phyloP scores from a whole-genome alignment of 345 rosid genomes.

The Populus pruinosa region DNA sequence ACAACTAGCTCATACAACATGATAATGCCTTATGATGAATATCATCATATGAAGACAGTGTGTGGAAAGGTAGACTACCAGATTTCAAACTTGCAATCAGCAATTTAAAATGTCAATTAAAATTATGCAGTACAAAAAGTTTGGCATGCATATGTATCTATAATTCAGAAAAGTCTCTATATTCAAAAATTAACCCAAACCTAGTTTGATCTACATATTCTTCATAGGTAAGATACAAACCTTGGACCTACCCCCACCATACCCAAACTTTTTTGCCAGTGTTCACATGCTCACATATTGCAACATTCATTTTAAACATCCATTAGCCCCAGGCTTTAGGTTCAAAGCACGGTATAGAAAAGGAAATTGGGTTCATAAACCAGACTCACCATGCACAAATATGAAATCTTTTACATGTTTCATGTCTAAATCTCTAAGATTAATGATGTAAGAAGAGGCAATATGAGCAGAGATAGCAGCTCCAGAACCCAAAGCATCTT shows the following conservation, averaged over 20 bases:
- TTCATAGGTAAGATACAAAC: neutral
- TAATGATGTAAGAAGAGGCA: constrained; percentile 82
- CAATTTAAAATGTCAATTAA: too few species aligned
- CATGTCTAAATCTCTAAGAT: constrained; percentile 79
- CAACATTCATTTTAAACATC: neutral
- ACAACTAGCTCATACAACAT: neutral
- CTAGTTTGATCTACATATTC: neutral
- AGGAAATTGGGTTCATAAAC: constrained; percentile 1
- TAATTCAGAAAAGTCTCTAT: too few species aligned
- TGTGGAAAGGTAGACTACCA: neutral
- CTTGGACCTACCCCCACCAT: neutral
- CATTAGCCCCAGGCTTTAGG: neutral
- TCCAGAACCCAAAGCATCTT: constrained; percentile 64
- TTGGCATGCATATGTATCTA: too few species aligned
- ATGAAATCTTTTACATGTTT: constrained; percentile 92
- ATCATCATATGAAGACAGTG: neutral
- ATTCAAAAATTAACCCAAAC: too few species aligned
- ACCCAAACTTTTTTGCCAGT: neutral
- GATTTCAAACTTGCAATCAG: too few species aligned
- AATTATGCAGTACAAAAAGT: too few species aligned
- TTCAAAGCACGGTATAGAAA: neutral
- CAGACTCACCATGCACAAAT: constrained; percentile 77
- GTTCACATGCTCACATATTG: neutral
- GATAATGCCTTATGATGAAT: neutral
- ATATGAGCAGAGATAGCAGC: constrained; percentile 63